Conservation (phyloP, 805 yeast genomes). For the Candida ortonii region DNA sequence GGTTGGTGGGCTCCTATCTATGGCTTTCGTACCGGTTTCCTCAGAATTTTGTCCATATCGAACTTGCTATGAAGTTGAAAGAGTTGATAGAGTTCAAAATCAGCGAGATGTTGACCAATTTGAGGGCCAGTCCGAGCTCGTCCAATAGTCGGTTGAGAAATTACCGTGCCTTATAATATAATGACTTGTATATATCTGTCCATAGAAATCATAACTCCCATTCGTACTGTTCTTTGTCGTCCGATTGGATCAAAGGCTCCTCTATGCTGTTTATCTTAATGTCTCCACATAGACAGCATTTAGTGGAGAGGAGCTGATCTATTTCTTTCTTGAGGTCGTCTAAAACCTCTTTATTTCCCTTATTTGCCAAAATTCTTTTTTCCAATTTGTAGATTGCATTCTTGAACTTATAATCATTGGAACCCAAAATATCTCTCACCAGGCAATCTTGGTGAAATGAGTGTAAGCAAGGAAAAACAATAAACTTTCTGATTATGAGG, state of each 20-base stretch:
- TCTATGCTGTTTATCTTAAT: conserved; percentile 68
- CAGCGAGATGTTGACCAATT: conserved; percentile 42
- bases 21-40: conserved; percentile 93
- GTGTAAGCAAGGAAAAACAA: conserved; percentile 87
- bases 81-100: conserved; percentile 64
- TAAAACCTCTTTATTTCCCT: conserved; percentile 29
- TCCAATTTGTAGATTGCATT: conserved; percentile 58
- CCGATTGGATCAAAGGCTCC: conserved; percentile 48
- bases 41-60: conserved; percentile 69
- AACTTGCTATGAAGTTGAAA: conserved; percentile 69
- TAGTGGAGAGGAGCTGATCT: conserved; percentile 56
- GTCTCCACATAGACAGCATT: conserved; percentile 78
- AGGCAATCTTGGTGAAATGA: conserved; percentile 87
- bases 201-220: conserved; percentile 44
- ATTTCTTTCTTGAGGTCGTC: conserved; percentile 43
- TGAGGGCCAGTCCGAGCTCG: conserved; percentile 22
- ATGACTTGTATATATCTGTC: neutral
- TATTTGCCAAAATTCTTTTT: conserved; percentile 38
- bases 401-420: conserved; percentile 66
- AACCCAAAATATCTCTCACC: conserved; percentile 54
- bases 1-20: conserved; percentile 61
- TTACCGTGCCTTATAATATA: neutral
- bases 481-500: conserved; percentile 67
- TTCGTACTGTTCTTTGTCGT: conserved; percentile 38
- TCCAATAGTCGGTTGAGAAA: too few species aligned